A percentile compares a stretch with the other conserved stretches of the same genome.
Conservation (phyloP, 78 protist species). For the Paulinella micropora region DNA sequence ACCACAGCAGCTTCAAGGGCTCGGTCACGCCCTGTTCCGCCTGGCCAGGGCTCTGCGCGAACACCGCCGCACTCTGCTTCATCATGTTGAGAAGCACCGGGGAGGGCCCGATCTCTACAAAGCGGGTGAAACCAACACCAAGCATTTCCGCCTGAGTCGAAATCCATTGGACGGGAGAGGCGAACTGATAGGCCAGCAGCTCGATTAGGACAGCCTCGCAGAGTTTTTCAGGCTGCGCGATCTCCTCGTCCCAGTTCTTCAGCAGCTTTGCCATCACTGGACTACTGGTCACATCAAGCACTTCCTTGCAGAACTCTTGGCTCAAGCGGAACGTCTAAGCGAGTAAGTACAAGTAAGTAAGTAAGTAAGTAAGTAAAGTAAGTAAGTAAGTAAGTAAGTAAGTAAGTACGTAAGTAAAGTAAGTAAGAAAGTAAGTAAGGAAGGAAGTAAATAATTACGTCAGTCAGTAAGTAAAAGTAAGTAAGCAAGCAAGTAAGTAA, state of each 20-base stretch:
- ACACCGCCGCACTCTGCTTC: slow-evolving; percentile 6
- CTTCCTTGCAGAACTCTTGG: slow-evolving; percentile 7
- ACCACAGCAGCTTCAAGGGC: slow-evolving; percentile 16
- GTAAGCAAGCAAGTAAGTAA: no score
- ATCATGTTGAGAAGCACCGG: slow-evolving; percentile 35
- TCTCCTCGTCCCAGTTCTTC: background rate
- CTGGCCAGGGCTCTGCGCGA: no score
- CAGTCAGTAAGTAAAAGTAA: no score
- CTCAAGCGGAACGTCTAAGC: slow-evolving; percentile 25
- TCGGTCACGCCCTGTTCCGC: slow-evolving; percentile 8
- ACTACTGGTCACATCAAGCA: background rate
- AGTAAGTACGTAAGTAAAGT: no score
- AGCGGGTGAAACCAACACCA: background rate
- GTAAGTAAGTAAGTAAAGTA: no score
- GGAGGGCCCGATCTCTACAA: slow-evolving; percentile 51
- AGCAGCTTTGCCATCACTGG: background rate
- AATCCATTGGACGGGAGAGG: slow-evolving; percentile 61
- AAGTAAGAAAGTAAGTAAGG: no score
- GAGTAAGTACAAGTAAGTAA: no score
- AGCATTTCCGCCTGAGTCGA: slow-evolving; percentile 43
- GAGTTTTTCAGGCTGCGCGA: background rate
- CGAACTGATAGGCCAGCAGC: slow-evolving; percentile 58
- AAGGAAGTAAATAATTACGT: background rate
- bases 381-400: no score
- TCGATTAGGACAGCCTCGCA: slow-evolving; percentile 35